Evolutionary conservation across 2,329 filamentous ascomycete species (phyloP).

Genomic region (Botrytis medusae): DNA sequence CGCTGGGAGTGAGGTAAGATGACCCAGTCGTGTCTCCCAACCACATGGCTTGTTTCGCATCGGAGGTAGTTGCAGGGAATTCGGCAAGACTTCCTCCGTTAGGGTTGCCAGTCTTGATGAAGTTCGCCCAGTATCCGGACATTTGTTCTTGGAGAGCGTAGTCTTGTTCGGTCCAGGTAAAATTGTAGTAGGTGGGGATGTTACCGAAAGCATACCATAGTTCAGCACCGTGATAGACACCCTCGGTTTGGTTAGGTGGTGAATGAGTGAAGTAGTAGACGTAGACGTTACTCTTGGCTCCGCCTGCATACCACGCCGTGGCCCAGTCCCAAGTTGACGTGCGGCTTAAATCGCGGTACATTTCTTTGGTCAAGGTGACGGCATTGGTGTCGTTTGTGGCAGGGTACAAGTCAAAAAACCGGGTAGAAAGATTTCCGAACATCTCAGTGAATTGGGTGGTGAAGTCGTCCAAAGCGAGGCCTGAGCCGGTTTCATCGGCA

Average conservation of each 20-base stretch:
- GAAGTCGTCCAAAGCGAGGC: background rate
- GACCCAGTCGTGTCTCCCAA: no score
- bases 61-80: no score
- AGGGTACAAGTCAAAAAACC: background rate
- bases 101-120: constrained; percentile 47
- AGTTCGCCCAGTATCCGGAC: constrained; percentile 72
- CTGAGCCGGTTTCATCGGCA: background rate
- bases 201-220: constrained; percentile 40
- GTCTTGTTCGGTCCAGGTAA: constrained; percentile 34
- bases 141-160: constrained; percentile 40
- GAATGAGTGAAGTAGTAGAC: no score
- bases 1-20: no score
- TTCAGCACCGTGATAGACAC: constrained; percentile 38
- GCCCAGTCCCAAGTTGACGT: no score
- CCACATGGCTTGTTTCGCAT: no score
- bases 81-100: background rate
- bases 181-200: constrained; percentile 18
- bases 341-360: no score
- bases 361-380: no score
- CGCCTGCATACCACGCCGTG: no score
- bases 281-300: no score
- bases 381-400: background rate
- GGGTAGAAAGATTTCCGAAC: background rate
- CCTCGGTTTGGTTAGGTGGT: constrained; percentile 10
- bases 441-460: background rate